Evolutionary conservation across 768 basidiomycete genomes (phyloP).

Genomic region (Mycena polygramma): DNA sequence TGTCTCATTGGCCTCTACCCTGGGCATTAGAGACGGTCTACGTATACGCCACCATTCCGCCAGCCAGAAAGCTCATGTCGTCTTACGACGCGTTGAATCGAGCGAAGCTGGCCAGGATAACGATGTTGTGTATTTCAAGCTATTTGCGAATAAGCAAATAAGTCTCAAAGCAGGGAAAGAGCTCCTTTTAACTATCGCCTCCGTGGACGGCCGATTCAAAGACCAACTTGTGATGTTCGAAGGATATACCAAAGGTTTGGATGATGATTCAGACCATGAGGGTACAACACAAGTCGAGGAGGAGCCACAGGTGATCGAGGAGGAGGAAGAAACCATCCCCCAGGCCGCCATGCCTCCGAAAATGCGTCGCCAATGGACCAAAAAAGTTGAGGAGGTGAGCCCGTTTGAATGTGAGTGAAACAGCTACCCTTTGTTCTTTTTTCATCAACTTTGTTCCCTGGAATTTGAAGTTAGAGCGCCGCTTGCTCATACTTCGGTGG

Average conservation of each 20-base stretch:
- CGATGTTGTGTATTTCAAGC: slow-evolving; percentile 66
- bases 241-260: slow-evolving; percentile 58
- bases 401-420: slow-evolving; percentile 52
- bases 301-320: slow-evolving; percentile 53
- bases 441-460: slow-evolving; percentile 13
- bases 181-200: slow-evolving; percentile 71
- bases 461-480: slow-evolving; percentile 33
- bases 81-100: slow-evolving; percentile 72
- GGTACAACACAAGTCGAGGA: slow-evolving; percentile 42
- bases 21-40: slow-evolving; percentile 72
- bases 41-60: slow-evolving; percentile 77
- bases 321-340: slow-evolving; percentile 48
- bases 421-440: slow-evolving; percentile 8
- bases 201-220: slow-evolving; percentile 65
- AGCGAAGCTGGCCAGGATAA: slow-evolving; percentile 55
- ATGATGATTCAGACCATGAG: slow-evolving; percentile 54
- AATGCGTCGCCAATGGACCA: slow-evolving; percentile 74
- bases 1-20: slow-evolving; percentile 62
- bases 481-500: slow-evolving; percentile 53
- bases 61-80: slow-evolving; percentile 76
- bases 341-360: slow-evolving; percentile 67
- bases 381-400: slow-evolving; percentile 60
- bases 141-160: slow-evolving; percentile 78
- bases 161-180: slow-evolving; percentile 80
- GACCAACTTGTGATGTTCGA: slow-evolving; percentile 72